These are phyloP conservation scores for Pleurotus sapidus DNA, from an alignment of 768 basidiomycete species.

Conservation along the genomic window DNA sequence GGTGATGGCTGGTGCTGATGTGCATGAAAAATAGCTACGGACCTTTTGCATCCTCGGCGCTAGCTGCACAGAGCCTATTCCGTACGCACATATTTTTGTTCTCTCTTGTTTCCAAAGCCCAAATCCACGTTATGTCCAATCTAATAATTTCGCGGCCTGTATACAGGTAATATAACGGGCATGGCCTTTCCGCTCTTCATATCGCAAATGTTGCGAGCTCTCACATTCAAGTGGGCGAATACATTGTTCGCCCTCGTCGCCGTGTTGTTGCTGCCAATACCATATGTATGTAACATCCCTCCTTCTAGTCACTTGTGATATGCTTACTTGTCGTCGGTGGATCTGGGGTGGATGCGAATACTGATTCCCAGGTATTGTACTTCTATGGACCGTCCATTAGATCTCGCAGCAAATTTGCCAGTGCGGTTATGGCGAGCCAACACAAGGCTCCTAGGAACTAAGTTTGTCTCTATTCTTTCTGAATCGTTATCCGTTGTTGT, in stretches of 20 bases:
- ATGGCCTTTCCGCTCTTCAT: slow-evolving; percentile 64
- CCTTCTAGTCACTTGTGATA: background rate
- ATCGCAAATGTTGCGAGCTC: slow-evolving; percentile 49
- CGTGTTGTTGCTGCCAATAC: slow-evolving; percentile 52
- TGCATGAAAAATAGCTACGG: slow-evolving; percentile 30
- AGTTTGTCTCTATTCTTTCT: too few relatives aligned
- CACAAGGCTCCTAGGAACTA: too few relatives aligned
- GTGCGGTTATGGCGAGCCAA: slow-evolving; percentile 22
- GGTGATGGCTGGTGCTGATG: background rate
- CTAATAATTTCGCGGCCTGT: too few relatives aligned
- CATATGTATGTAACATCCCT: slow-evolving; percentile 39
- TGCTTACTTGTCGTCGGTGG: too few relatives aligned
- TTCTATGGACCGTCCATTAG: slow-evolving; percentile 41
- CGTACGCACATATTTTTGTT: slow-evolving; percentile 27
- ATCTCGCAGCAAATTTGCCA: slow-evolving; percentile 36
- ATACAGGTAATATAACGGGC: slow-evolving; percentile 45
- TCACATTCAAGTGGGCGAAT: slow-evolving; percentile 61
- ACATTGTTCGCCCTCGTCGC: slow-evolving; percentile 55
- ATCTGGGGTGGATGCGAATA: too few relatives aligned
- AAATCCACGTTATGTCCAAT: too few relatives aligned
- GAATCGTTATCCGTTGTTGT: too few relatives aligned
- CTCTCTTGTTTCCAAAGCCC: too few relatives aligned
- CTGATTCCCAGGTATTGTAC: slow-evolving; percentile 30
- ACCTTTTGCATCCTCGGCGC: slow-evolving; percentile 57
- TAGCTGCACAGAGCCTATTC: slow-evolving; percentile 59